A percentile compares a stretch with the other conserved stretches of the same genome.
Evolutionary conservation across 2,329 filamentous ascomycete species (phyloP).

Genomic region (Geoglossum cookeanum): DNA sequence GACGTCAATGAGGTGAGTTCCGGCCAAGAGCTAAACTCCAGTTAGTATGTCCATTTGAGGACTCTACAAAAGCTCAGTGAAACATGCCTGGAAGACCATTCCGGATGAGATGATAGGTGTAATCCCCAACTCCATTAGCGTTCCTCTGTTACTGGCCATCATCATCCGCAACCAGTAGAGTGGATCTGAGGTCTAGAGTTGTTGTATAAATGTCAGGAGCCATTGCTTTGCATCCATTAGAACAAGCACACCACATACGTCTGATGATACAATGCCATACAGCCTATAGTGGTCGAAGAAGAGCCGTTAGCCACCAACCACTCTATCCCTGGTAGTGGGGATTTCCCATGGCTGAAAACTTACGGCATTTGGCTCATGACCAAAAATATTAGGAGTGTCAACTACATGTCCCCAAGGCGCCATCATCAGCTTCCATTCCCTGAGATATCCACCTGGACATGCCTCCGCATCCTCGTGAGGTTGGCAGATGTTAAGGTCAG

Average conservation of each 20-base stretch:
- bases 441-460: neutral
- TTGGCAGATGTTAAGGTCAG: constrained; percentile 22
- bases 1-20: constrained; percentile 98
- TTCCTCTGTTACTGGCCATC: constrained; percentile 95
- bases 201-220: neutral
- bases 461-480: neutral
- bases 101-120: constrained; percentile 98
- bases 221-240: constrained; percentile 1
- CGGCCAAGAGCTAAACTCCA: constrained; percentile 58
- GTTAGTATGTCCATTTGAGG: neutral
- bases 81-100: constrained; percentile 81
- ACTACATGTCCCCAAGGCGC: constrained; percentile 19
- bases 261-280: constrained; percentile 97
- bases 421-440: constrained; percentile 8
- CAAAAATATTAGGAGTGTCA: constrained; percentile 94
- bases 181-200: constrained; percentile 63
- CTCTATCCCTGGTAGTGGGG: neutral
- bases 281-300: constrained; percentile 20
- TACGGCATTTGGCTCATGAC: constrained; percentile 98
- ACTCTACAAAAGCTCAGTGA: neutral
- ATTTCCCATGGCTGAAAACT: constrained; percentile 2
- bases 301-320: constrained; percentile 1
- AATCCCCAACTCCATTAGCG: constrained; percentile 89
- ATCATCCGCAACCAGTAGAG: constrained; percentile 99
- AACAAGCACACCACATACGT: constrained; percentile 20